These are phyloP conservation scores for Apiotrichum akiyoshidainum DNA, from an alignment of 1,284 basidiomycete species.

Conservation along the genomic window DNA sequence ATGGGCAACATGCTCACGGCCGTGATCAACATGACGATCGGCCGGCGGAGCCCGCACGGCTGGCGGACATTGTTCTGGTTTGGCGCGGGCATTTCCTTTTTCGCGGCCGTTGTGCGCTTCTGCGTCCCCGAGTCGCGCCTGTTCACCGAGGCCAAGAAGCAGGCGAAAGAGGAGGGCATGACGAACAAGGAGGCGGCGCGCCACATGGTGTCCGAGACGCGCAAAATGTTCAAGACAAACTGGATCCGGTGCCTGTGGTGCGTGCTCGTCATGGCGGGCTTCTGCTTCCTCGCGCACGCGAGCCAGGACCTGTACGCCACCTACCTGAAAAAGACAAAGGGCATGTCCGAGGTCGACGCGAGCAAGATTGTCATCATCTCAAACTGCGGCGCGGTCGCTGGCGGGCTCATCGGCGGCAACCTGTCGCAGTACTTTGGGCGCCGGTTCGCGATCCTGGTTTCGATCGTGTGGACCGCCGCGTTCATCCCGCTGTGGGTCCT, in stretches of 20 bases:
- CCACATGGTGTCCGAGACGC: slow-evolving; percentile 68
- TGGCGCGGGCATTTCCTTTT: slow-evolving; percentile 65
- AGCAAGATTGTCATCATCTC: slow-evolving; percentile 86
- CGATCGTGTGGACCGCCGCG: slow-evolving; percentile 57
- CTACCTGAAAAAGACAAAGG: slow-evolving; percentile 58
- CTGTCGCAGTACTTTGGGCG: slow-evolving; percentile 81
- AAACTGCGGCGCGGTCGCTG: slow-evolving; percentile 64
- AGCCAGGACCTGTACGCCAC: slow-evolving; percentile 68
- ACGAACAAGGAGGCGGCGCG: slow-evolving; percentile 57
- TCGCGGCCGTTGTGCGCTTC: slow-evolving; percentile 69
- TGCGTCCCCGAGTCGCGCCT: slow-evolving; percentile 75
- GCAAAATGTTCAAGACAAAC: slow-evolving; percentile 73
- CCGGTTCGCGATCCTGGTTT: slow-evolving; percentile 56
- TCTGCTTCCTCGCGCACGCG: slow-evolving; percentile 91
- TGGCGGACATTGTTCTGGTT: slow-evolving; percentile 57
- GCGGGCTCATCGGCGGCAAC: slow-evolving; percentile 74
- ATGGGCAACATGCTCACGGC: slow-evolving; percentile 56
- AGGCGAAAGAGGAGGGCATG: slow-evolving; percentile 42
- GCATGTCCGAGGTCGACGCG: slow-evolving; percentile 57
- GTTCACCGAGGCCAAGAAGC: slow-evolving; percentile 57
- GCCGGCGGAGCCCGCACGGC: slow-evolving; percentile 42
- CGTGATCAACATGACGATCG: slow-evolving; percentile 66
- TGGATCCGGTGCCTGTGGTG: slow-evolving; percentile 82
- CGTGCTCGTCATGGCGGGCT: slow-evolving; percentile 55
- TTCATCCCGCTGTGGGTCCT: slow-evolving; percentile 72